Conservation (phyloP, 257 asterid species). For the Verbascum thapsus region DNA sequence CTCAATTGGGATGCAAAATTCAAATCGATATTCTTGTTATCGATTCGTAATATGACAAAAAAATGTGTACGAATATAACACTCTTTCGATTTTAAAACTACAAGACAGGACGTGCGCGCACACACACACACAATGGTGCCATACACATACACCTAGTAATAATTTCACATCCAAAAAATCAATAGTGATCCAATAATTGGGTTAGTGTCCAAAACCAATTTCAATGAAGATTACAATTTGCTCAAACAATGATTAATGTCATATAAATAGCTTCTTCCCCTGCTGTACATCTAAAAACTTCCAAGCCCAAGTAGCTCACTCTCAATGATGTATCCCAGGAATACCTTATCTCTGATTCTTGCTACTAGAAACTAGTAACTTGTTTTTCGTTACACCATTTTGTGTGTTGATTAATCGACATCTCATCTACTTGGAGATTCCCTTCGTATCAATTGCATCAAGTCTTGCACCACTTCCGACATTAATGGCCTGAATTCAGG, state of each 20-base stretch:
- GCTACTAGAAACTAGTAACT: conserved; percentile 24
- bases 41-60: no score
- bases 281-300: background rate
- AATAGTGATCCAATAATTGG: conserved; percentile 34
- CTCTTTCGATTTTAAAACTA: no score
- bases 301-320: no score
- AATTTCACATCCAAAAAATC: conserved; percentile 30
- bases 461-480: conserved; percentile 94
- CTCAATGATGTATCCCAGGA: conserved; percentile 9
- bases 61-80: no score
- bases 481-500: conserved; percentile 91
- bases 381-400: conserved; percentile 5
- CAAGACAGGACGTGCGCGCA: no score
- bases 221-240: conserved; percentile 30
- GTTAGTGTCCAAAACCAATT: conserved; percentile 30
- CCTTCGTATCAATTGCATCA: conserved; percentile 71
- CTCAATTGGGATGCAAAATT: no score
- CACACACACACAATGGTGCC: no score
- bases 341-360: conserved; percentile 25
- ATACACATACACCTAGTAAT: conserved; percentile 11
- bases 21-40: no score
- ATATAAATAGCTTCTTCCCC: background rate
- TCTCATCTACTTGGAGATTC: conserved; percentile 69
- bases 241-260: conserved; percentile 24
- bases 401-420: conserved; percentile 41